phyloP scores from a whole-genome alignment of 768 basidiomycete species.

The Psilocybe cyanescens region DNA sequence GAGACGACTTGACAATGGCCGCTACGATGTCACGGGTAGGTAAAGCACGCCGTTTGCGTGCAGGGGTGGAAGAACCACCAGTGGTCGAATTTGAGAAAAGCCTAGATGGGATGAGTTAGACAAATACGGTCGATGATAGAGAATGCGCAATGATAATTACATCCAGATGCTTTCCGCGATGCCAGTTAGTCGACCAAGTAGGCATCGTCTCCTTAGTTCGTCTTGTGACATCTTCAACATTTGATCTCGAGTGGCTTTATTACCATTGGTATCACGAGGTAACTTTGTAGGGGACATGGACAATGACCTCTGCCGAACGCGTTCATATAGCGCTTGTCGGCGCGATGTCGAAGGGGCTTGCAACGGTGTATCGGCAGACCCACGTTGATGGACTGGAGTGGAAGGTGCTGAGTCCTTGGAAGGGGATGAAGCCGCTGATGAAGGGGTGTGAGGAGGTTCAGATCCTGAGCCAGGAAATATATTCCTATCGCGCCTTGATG shows the following conservation, averaged over 20 bases:
- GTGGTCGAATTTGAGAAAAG: constrained; percentile 68
- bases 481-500: constrained; percentile 52
- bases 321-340: constrained; percentile 81
- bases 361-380: constrained; percentile 57
- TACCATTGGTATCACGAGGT: constrained; percentile 32
- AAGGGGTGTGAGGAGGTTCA: constrained; percentile 47
- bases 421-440: constrained; percentile 34
- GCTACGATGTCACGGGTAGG: constrained; percentile 67
- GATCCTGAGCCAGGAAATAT: constrained; percentile 42
- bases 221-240: constrained; percentile 76
- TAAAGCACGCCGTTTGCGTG: constrained; percentile 74
- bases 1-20: constrained; percentile 79
- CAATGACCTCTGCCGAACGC: constrained; percentile 74
- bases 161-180: constrained; percentile 92
- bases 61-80: constrained; percentile 53
- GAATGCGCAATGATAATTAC: constrained; percentile 44
- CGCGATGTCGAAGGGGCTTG: constrained; percentile 77
- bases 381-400: constrained; percentile 70
- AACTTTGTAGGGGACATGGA: constrained; percentile 69
- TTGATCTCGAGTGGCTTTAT: constrained; percentile 56
- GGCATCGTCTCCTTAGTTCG: constrained; percentile 74
- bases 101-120: constrained; percentile 40
- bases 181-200: constrained; percentile 76
- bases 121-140: not conserved
- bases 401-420: constrained; percentile 50